These are phyloP conservation scores for Penicillium pulvis DNA, from an alignment of 495 filamentous ascomycete species.

Conservation along the genomic window DNA sequence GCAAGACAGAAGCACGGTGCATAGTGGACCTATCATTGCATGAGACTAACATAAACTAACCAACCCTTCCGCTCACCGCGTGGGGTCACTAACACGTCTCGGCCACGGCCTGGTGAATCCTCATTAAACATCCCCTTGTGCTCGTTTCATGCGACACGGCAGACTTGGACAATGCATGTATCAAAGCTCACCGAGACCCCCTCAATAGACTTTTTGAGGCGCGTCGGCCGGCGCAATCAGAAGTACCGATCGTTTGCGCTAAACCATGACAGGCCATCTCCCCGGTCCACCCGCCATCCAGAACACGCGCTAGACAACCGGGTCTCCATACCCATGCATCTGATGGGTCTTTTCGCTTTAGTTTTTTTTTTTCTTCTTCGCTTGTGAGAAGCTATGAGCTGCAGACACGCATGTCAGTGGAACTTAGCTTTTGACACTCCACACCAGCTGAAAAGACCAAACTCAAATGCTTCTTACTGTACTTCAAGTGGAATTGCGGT, in stretches of 20 bases:
- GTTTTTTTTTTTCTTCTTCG: not conserved
- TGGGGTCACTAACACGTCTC: not conserved
- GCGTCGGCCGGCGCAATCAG: conserved; percentile 2
- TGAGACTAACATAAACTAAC: not conserved
- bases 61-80: not conserved
- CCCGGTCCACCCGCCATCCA: conserved; percentile 5
- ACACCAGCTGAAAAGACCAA: conserved; percentile 2
- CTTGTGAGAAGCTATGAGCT: conserved; percentile 8
- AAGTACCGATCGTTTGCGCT: conserved; percentile 9
- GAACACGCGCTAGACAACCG: not conserved
- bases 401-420: conserved; percentile 6
- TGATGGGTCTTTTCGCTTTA: not conserved
- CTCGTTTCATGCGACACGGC: conserved; percentile 2
- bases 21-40: not conserved
- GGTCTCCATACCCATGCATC: not conserved
- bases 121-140: not conserved
- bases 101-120: not conserved
- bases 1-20: not conserved
- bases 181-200: not conserved
- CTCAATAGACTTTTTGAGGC: conserved; percentile 9
- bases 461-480: not conserved
- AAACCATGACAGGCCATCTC: conserved; percentile 19
- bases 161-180: not conserved
- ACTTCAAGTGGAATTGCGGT: not conserved
- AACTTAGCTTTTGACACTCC: conserved; percentile 1